Base-by-base conservation (phyloP, 2,329 filamentous ascomycete species). In the Penicillium hesseltinei region DNA sequence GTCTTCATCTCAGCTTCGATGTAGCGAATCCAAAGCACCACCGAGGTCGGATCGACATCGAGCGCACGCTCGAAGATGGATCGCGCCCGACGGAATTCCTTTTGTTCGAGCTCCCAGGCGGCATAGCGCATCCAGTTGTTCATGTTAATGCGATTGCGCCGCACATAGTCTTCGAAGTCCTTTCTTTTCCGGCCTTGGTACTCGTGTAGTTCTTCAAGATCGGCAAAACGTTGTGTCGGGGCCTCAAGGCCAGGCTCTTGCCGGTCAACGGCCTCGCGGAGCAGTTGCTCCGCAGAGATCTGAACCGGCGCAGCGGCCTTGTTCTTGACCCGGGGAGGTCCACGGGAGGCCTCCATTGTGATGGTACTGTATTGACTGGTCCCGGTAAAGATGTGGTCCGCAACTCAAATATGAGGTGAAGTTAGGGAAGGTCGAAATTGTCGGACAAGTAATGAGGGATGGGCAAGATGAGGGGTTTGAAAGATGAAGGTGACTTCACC, bases 41-140 rank as follows among this genome's bases (percentile, higher is more conserved):
- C 88, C 52, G 89, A 90, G 47, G 93, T 96, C 52, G 91, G 84
- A 69, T 96, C 91, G 39, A 94, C 91, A 74, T 99, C 94, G 66
- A 99, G 82, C 49, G 93, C 93, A 66, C 94, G 86, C 79, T 99
- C 94, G 69, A 97, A 99, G 70, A 99, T 88, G 50, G 90, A 95
- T 42, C 94, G 84, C 31, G 94, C 94, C 54, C 94, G 89, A 54
- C 89, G 87, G 76, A 91, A 97, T 78, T 99, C 94, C 77, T 97
- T 97, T 78, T 99, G 94, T 74, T 99, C 93, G 59, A 97, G 83
- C 79, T 99, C 94, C 91, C 92, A 99, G 67, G 90, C 86, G 55
- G 94, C 93, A 81, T 99, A 99, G 70, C 92, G 90, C 83, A 94
- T 91, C 94, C 94, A 99, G 77, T 97, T 97, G 81, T 96, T 96